Evolutionary conservation across 2,329 filamentous ascomycete genomes (phyloP).

Genomic region (Clonostachys byssicola): DNA sequence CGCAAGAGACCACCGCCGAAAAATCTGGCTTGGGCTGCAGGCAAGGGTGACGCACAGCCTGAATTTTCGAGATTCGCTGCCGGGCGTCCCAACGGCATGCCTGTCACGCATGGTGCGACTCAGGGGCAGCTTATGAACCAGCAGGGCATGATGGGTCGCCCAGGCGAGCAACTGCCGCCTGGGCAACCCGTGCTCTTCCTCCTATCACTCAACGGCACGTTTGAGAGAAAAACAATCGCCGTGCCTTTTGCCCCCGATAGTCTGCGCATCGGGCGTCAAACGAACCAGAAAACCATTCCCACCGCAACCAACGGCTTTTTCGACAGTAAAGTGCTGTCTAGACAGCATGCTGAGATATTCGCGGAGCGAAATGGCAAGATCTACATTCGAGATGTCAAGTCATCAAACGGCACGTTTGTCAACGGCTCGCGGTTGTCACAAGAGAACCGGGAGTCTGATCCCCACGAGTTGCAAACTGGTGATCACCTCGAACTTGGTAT

Average conservation of each 20-base stretch:
- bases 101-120: slow-evolving; percentile 10
- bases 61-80: slow-evolving; percentile 42
- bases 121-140: slow-evolving; percentile 29
- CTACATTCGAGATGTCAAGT: slow-evolving; percentile 96
- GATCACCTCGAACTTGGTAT: slow-evolving; percentile 95
- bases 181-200: slow-evolving; percentile 79
- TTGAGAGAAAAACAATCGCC: slow-evolving; percentile 93
- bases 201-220: slow-evolving; percentile 89
- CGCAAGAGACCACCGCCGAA: slow-evolving; percentile 50
- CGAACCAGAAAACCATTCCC: slow-evolving; percentile 92
- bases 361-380: slow-evolving; percentile 82
- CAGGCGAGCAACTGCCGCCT: slow-evolving; percentile 57
- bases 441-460: slow-evolving; percentile 94
- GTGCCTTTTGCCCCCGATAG: slow-evolving; percentile 95
- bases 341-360: slow-evolving; percentile 96
- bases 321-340: slow-evolving; percentile 94
- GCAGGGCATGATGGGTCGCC: slow-evolving; percentile 51
- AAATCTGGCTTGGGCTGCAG: slow-evolving; percentile 38
- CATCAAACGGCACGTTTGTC: slow-evolving; percentile 97
- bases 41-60: slow-evolving; percentile 39
- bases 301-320: slow-evolving; percentile 92
- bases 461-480: slow-evolving; percentile 85
- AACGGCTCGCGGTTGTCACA: slow-evolving; percentile 86
- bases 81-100: slow-evolving; percentile 37
- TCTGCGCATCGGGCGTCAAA: slow-evolving; percentile 90